phyloP scores from a whole-genome alignment of 495 filamentous ascomycete species.

The Entonaema liquescens region DNA sequence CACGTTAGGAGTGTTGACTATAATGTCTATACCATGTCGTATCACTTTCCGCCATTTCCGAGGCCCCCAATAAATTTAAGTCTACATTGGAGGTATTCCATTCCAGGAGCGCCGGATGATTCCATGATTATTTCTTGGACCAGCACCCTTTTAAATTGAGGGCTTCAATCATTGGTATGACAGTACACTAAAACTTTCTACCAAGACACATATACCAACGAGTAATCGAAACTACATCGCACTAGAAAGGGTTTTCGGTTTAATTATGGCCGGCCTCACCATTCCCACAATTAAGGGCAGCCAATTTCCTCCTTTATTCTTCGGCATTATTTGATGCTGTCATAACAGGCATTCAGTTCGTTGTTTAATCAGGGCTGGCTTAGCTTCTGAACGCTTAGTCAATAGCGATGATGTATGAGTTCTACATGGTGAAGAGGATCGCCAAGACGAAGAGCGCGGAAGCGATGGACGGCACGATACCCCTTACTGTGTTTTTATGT shows the following conservation, averaged over 20 bases:
- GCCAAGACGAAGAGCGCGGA: background rate
- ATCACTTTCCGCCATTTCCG: background rate
- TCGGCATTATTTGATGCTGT: background rate
- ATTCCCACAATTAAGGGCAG: background rate
- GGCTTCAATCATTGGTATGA: background rate
- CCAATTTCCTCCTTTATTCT: background rate
- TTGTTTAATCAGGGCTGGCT: background rate
- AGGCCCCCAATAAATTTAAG: background rate
- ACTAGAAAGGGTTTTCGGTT: background rate
- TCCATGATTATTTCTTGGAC: background rate
- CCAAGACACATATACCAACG: background rate
- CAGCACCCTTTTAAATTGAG: background rate
- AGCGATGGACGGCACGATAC: background rate
- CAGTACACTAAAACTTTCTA: background rate
- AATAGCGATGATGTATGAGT: background rate
- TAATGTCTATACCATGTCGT: background rate
- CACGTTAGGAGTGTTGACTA: slow-evolving; percentile 5
- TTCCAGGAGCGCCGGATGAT: background rate
- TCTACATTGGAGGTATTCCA: background rate
- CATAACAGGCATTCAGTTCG: background rate
- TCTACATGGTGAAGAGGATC: background rate
- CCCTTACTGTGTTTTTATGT: background rate
- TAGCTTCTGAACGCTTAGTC: background rate
- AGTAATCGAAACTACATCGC: background rate
- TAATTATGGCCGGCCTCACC: background rate